Evolutionary conservation across 352 stramenopile genomes (phyloP), one percentile per base, ranked within the genome.

Genomic region (Globisporangium paddicum): DNA sequence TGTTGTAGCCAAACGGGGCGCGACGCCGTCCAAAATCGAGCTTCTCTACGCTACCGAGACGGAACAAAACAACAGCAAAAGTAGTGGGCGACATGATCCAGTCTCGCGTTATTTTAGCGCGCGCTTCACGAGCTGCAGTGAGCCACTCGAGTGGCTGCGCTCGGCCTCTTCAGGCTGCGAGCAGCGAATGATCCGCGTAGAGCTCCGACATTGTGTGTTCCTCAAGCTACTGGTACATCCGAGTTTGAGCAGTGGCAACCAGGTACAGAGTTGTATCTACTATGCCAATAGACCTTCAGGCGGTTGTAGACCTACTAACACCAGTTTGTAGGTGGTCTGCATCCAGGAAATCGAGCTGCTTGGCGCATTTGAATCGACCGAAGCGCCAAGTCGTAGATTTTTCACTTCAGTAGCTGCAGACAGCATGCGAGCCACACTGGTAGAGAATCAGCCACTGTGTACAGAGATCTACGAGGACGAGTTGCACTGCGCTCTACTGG

Each of bases 51-150:
- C 56, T 3, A 25, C 37, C 3, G 14, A 34, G 40, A 2, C 5
- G 2, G 30, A 5, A 5, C 28, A 10, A 5, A 32, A 18, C 6
- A 26, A 28, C 14, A 26, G 19, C 19, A 26, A 28, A 8, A 26
- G 19, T 14, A 37, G 13, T 18, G 18, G 30, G 41, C 44, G 30
- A 1, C 49, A 55, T 25, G 71, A 79, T 13, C 18, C 48, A 13
- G 52, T 77, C 10, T 75, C 71, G 44, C 63, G 63, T 3, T 79
- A 75, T 63, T 60, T 77, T 21, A 70, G 62, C 45, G 58, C 51
- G 11, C 45, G 60, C 4, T 79, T 72, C 19, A 50, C 23, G 23
- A 11, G 34, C 38, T 28, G 40, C n/a, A 18, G 34, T 19, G 26
- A 55, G 18, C 26, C 34, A 19, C 37, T 63, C 2, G 32, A 54